Conservation (phyloP, 257 asterid species). For the Gynochthodes officinalis region DNA sequence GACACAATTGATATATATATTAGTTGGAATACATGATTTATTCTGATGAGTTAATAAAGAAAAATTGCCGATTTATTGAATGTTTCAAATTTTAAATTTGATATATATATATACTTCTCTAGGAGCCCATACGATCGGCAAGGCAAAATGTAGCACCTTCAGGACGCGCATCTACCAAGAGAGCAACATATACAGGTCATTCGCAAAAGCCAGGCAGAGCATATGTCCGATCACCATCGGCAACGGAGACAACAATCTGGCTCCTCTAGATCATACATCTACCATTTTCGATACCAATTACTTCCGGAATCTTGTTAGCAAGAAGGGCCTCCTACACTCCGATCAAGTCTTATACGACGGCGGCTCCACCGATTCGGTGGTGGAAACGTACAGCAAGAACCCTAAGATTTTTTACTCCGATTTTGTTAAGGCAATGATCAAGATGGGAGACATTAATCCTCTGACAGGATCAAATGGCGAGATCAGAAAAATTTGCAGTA, state of each 20-base stretch:
- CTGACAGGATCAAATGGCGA: slow-evolving; percentile 44
- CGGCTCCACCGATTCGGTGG: slow-evolving; percentile 30
- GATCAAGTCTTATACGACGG: slow-evolving; percentile 38
- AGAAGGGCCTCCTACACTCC: slow-evolving; percentile 39
- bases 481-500: slow-evolving; percentile 34
- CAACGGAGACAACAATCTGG: slow-evolving; percentile 40
- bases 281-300: slow-evolving; percentile 32
- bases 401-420: slow-evolving; percentile 23
- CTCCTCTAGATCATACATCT: slow-evolving; percentile 35
- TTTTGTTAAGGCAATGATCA: slow-evolving; percentile 45
- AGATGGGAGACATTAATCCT: slow-evolving; percentile 43
- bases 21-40: too few species aligned
- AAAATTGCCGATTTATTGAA: too few species aligned
- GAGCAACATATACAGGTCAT: slow-evolving; percentile 33
- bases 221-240: slow-evolving; percentile 34
- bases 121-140: slow-evolving; percentile 59
- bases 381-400: slow-evolving; percentile 31
- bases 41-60: too few species aligned
- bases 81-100: too few species aligned
- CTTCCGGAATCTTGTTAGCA: slow-evolving; percentile 26
- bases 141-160: slow-evolving; percentile 40
- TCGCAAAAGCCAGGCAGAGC: slow-evolving; percentile 29
- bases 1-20: too few species aligned
- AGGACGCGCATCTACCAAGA: slow-evolving; percentile 39
- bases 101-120: too few species aligned